Evolutionary conservation across 2,329 filamentous ascomycete genomes (phyloP).

Genomic region (Diaporthe humulicola): DNA sequence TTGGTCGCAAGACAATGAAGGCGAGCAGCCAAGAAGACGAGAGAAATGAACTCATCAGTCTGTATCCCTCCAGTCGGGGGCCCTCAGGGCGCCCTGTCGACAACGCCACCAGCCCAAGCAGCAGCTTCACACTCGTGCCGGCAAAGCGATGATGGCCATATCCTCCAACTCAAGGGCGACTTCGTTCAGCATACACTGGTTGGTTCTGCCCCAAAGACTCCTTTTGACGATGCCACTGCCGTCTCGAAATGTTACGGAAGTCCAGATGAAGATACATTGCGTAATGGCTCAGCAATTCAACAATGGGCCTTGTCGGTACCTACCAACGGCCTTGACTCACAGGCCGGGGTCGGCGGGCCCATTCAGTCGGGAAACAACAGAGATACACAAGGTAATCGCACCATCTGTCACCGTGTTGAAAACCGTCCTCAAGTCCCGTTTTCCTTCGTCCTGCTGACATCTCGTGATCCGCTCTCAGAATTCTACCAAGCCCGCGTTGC

Average conservation of each 20-base stretch:
- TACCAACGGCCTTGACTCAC: neutral
- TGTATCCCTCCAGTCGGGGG: neutral
- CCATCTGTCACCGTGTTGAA: too few species aligned
- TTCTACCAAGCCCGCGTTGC: neutral
- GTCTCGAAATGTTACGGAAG: neutral
- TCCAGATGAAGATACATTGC: neutral
- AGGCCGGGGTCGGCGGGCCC: fast-evolving
- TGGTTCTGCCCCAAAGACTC: too few species aligned
- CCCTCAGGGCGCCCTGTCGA: neutral
- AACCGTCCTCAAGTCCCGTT: too few species aligned
- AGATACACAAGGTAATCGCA: neutral
- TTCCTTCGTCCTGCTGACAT: neutral
- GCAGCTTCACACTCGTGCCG: neutral
- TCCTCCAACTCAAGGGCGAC: too few species aligned
- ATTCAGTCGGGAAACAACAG: too few species aligned
- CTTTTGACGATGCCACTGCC: neutral
- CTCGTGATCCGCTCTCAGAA: neutral
- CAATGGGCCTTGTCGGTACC: slow-evolving; percentile 22
- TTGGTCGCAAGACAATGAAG: neutral
- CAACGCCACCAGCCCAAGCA: neutral
- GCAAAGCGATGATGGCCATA: neutral
- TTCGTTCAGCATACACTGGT: too few species aligned
- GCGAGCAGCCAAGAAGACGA: too few species aligned
- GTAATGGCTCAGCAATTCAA: neutral
- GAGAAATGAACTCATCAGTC: neutral